Evolutionary conservation across 192 early-diverging fungal species (phyloP).

Genomic region (Kappamyces sp.): DNA sequence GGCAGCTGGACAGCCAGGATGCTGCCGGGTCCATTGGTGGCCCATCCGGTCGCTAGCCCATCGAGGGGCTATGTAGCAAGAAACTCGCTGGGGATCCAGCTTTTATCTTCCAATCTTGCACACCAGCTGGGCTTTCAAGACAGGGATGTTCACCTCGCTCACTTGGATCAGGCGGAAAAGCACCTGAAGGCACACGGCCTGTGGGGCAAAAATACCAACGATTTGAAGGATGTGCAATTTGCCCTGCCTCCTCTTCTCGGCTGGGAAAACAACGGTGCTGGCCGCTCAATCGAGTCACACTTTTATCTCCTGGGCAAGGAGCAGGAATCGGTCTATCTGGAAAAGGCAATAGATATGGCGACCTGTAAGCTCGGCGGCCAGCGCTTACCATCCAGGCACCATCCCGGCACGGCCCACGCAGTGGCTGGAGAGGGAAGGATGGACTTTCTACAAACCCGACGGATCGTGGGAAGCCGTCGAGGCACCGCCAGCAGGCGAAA

Average conservation of each 20-base stretch:
- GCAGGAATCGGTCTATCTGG: slow-evolving; percentile 53
- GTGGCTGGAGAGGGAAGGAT: slow-evolving; percentile 63
- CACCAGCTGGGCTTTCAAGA: too few relatives aligned
- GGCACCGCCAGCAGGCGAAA: slow-evolving; percentile 47
- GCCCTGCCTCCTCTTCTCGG: slow-evolving; percentile 40
- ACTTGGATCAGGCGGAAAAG: slow-evolving; percentile 16
- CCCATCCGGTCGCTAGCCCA: too few relatives aligned
- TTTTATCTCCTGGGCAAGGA: slow-evolving; percentile 67
- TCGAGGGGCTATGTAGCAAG: too few relatives aligned
- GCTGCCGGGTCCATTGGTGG: too few relatives aligned
- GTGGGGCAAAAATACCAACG: slow-evolving; percentile 47
- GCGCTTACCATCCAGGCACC: slow-evolving; percentile 21
- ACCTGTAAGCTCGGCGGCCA: too few relatives aligned
- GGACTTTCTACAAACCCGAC: slow-evolving; percentile 70
- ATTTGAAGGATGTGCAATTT: slow-evolving; percentile 39
- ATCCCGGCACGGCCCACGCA: slow-evolving; percentile 35
- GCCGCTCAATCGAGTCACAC: slow-evolving; percentile 63
- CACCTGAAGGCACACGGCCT: slow-evolving; percentile 49
- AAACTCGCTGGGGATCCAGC: too few relatives aligned
- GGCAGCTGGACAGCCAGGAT: not conserved
- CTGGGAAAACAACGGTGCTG: slow-evolving; percentile 12
- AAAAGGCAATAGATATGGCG: slow-evolving; percentile 40
- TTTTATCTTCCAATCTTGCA: too few relatives aligned
- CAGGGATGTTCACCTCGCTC: too few relatives aligned
- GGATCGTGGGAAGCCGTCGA: slow-evolving; percentile 14